Evolutionary conservation across 768 basidiomycete species (phyloP).

Genomic region (Lactarius deliciosus): DNA sequence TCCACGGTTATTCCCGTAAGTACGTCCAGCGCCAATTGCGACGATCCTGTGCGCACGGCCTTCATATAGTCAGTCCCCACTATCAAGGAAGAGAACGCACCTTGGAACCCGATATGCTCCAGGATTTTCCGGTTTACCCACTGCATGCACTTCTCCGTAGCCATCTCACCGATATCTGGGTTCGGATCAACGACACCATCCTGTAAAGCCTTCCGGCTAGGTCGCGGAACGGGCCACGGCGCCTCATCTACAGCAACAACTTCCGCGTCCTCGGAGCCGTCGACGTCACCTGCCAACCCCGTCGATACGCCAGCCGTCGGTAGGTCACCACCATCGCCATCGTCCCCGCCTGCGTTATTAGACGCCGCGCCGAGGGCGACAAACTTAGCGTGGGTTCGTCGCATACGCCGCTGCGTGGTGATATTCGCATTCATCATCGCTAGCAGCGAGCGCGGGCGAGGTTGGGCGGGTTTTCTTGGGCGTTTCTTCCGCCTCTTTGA

Average conservation of each 20-base stretch:
- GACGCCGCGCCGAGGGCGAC: slow-evolving; percentile 48
- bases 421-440: slow-evolving; percentile 75
- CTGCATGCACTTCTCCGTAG: slow-evolving; percentile 60
- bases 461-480: slow-evolving; percentile 34
- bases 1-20: slow-evolving; percentile 75
- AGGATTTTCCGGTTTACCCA: slow-evolving; percentile 77
- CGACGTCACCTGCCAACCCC: slow-evolving; percentile 22
- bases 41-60: slow-evolving; percentile 51
- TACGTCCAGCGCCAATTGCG: slow-evolving; percentile 74
- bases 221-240: slow-evolving; percentile 47
- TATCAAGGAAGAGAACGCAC: slow-evolving; percentile 43
- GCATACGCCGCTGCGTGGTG: slow-evolving; percentile 67
- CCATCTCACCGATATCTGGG: slow-evolving; percentile 58
- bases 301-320: slow-evolving; percentile 4
- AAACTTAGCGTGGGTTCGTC: slow-evolving; percentile 72
- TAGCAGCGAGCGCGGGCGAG: slow-evolving; percentile 47
- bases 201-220: slow-evolving; percentile 11
- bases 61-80: background rate
- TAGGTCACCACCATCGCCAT: slow-evolving; percentile 28
- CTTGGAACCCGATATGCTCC: slow-evolving; percentile 92
- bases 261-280: slow-evolving; percentile 32
- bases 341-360: slow-evolving; percentile 36
- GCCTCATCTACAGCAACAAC: slow-evolving; percentile 65
- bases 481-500: slow-evolving; percentile 38
- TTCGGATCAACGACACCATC: slow-evolving; percentile 33